Base-by-base conservation (phyloP, 768 basidiomycete genomes). In the Symmetrospora coprosmae region DNA sequence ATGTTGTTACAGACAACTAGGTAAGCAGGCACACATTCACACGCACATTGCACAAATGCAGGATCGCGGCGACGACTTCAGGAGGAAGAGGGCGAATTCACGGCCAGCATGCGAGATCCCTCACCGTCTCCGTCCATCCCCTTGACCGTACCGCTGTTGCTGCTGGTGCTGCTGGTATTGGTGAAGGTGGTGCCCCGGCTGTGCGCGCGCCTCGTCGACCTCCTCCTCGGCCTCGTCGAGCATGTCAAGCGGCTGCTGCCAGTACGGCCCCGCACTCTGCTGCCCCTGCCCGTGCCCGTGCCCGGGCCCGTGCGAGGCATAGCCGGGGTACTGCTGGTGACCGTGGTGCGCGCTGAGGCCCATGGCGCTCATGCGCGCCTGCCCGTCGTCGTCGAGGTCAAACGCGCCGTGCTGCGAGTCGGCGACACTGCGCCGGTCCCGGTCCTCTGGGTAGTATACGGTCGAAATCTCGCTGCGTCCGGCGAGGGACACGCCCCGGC, bases 401-500 rank as follows among this genome's bases (percentile, higher is more conserved):
- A 58, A 58, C 19, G 55, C 55, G 30, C 55, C 55, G 30, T 30
- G 19, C 21, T 58, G 55, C 4, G 55, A 58, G 31, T 58, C 55
- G 27, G 55, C 55, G 28, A 58, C 46, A 13, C 27, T 30, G 7
- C 41, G 17, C 25, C 55, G 9, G 25, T 58, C 55, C 25, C 55
- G 38, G 11, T 40, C 41, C 17, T 58, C 55, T 30, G 23, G 43
- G 43, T 30, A 43, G 23, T 58, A 58, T 25, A 58, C 28, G 19
- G 55, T 58, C 4, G 55, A 45, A 13, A 58, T 58, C 23, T 58
- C 55, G 31, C 55, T 58, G 17, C 55, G 55, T n/a, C 55, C 55
- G 2, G 55, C 55, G 4, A 58, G 30, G 9, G 31, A 34, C 8
- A 58, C 41, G 17, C 55, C 55, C 4, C 55, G 8, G 19, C 41